These are phyloP conservation scores for Penicillium sp. DNA, from an alignment of 2,329 filamentous ascomycete species.

Conservation along the genomic window DNA sequence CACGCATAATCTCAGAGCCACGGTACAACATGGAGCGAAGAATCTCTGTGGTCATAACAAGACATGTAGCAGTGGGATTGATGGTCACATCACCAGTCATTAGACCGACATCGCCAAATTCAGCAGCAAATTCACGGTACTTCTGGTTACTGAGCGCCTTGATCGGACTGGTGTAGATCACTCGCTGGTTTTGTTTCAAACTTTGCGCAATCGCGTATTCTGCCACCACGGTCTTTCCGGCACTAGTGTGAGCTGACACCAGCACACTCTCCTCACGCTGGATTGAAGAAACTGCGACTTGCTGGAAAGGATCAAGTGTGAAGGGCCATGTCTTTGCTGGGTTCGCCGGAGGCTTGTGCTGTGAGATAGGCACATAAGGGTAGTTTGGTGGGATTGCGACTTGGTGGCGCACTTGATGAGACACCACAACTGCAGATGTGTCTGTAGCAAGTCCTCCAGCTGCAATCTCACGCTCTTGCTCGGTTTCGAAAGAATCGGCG, in stretches of 20 bases:
- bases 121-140: slow-evolving; percentile 90
- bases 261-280: slow-evolving; percentile 94
- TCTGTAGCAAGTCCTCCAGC: slow-evolving; percentile 69
- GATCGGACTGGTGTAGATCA: slow-evolving; percentile 99
- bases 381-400: slow-evolving; percentile 92
- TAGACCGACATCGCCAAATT: slow-evolving; percentile 93
- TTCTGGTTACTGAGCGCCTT: slow-evolving; percentile 99
- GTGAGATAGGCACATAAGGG: slow-evolving; percentile 88
- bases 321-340: slow-evolving; percentile 85
- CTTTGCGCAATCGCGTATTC: slow-evolving; percentile 98
- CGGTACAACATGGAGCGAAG: slow-evolving; percentile 96
- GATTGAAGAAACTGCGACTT: slow-evolving; percentile 89
- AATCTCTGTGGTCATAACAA: slow-evolving; percentile 99
- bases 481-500: slow-evolving; percentile 91
- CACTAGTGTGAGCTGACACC: slow-evolving; percentile 95
- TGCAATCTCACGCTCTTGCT: slow-evolving; percentile 85
- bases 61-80: slow-evolving; percentile 93
- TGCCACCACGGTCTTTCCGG: slow-evolving; percentile 96
- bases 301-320: slow-evolving; percentile 95
- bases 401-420: slow-evolving; percentile 98
- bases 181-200: slow-evolving; percentile 92
- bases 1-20: slow-evolving; percentile 98
- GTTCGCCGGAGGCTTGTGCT: slow-evolving; percentile 84
- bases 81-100: slow-evolving; percentile 99
- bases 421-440: slow-evolving; percentile 67